These are phyloP conservation scores for Trypanosoma vivax DNA, from an alignment of 208 protist species.

Conservation along the genomic window DNA sequence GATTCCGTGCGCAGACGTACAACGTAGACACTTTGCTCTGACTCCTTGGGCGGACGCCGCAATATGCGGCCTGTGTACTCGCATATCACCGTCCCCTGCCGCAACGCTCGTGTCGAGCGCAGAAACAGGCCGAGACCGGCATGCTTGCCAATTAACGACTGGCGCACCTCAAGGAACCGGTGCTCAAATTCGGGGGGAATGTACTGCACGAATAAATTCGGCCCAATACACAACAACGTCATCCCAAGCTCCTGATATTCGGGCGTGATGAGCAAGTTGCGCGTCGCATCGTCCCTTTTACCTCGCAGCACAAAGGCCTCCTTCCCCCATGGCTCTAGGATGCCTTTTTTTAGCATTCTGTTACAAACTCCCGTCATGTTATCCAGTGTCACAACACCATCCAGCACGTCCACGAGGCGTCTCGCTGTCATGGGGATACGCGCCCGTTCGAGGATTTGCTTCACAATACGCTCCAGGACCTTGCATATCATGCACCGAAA, in stretches of 20 bases:
- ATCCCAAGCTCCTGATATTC: constrained; percentile 84
- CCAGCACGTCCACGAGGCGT: constrained; percentile 38
- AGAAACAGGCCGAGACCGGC: constrained; percentile 79
- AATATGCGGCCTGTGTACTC: constrained; percentile 69
- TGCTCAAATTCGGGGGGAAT: constrained; percentile 63
- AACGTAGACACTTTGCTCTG: constrained; percentile 49
- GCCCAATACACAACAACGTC: constrained; percentile 42
- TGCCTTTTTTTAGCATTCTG: constrained; percentile 57
- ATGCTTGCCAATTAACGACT: constrained; percentile 43
- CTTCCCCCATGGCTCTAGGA: constrained; percentile 38
- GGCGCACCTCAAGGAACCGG: constrained; percentile 71
- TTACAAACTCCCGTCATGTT: constrained; percentile 48
- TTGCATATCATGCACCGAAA: constrained; percentile 73
- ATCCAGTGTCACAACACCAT: constrained; percentile 45
- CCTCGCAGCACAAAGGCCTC: constrained; percentile 51
- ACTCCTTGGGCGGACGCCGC: constrained; percentile 13
- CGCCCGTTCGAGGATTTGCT: constrained; percentile 55
- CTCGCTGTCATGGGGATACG: constrained; percentile 49
- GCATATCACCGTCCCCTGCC: constrained; percentile 69
- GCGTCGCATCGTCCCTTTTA: constrained; percentile 15
- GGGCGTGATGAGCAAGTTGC: constrained; percentile 55
- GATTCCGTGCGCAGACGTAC: constrained; percentile 58
- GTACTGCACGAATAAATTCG: constrained; percentile 40
- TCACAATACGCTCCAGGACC: constrained; percentile 48
- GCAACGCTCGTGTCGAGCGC: constrained; percentile 46